Evolutionary conservation across 192 early-diverging fungal genomes (phyloP).

Genomic region (Irineochytrium annulatum): DNA sequence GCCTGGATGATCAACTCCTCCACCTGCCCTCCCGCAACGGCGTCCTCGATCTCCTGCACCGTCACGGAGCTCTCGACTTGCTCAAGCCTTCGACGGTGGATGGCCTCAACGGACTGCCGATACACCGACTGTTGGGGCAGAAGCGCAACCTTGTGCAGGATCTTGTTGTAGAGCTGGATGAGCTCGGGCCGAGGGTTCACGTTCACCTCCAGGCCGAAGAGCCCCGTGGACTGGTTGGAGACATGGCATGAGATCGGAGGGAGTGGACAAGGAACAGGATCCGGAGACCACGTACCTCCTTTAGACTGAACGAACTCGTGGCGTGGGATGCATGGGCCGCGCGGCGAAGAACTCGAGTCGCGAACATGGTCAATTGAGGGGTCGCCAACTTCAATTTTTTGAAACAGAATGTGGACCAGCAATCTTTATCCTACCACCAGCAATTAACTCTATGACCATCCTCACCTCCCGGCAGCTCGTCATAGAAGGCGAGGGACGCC

Average conservation of each 20-base stretch:
- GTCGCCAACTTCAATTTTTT: too few species aligned
- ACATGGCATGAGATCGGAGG: too few species aligned
- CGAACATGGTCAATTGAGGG: neutral
- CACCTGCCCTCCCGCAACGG: slow-evolving; percentile 77
- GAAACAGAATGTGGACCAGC: too few species aligned
- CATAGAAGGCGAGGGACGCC: too few species aligned
- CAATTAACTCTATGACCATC: too few species aligned
- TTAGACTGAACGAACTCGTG: too few species aligned
- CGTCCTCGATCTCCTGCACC: slow-evolving; percentile 70
- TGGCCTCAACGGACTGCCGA: slow-evolving; percentile 74
- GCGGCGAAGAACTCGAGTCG: neutral
- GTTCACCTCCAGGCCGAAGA: slow-evolving; percentile 84
- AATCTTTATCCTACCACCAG: too few species aligned
- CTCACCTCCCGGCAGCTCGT: too few species aligned
- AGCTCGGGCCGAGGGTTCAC: slow-evolving; percentile 81
- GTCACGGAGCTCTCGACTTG: slow-evolving; percentile 74
- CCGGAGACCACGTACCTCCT: too few species aligned
- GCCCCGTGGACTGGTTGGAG: slow-evolving; percentile 78
- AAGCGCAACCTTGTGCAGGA: slow-evolving; percentile 60
- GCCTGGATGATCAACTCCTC: slow-evolving; percentile 90
- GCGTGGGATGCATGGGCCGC: too few species aligned
- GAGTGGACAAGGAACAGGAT: too few species aligned
- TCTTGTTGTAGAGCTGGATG: slow-evolving; percentile 75
- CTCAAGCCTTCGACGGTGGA: slow-evolving; percentile 70
- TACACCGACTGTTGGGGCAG: slow-evolving; percentile 75